A percentile compares a stretch with the other conserved stretches of the same genome.
Conservation (phyloP, 192 early-diverging fungal species). For the Coemansia sp. region DNA sequence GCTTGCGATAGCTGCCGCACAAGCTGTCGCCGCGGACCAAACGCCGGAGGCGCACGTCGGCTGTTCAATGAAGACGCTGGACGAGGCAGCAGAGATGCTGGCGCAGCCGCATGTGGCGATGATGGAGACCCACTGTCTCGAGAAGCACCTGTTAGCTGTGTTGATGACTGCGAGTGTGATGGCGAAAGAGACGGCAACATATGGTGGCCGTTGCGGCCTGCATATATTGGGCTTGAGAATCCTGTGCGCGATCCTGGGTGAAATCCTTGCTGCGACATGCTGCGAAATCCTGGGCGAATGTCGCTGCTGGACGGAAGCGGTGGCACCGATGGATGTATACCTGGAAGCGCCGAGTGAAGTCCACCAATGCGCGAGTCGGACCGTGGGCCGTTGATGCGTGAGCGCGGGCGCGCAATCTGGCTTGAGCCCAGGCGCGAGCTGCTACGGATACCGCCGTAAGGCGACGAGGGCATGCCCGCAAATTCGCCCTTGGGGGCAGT, state of each 20-base stretch:
- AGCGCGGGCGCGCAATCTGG: conserved; percentile 31
- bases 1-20: conserved; percentile 32
- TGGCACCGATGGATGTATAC: conserved; percentile 16
- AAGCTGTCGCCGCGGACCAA: conserved; percentile 22
- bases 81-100: conserved; percentile 13
- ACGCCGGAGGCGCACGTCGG: conserved; percentile 13
- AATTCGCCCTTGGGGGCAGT: conserved; percentile 47
- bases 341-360: neutral
- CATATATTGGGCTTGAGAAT: conserved; percentile 25
- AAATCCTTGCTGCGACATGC: conserved; percentile 46
- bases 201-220: conserved; percentile 17
- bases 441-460: conserved; percentile 42
- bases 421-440: conserved; percentile 38
- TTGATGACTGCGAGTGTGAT: conserved; percentile 4
- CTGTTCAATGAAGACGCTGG: conserved; percentile 21
- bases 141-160: neutral
- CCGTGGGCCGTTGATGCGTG: conserved; percentile 33
- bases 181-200: conserved; percentile 13
- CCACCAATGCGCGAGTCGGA: conserved; percentile 30
- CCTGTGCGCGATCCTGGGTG: conserved; percentile 33
- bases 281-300: conserved; percentile 19
- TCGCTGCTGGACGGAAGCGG: conserved; percentile 17
- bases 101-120: conserved; percentile 11
- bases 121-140: conserved; percentile 5
- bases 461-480: conserved; percentile 33